Evolutionary conservation across 2,329 filamentous ascomycete species (phyloP).

Genomic region (Albophoma yamanashiensis): DNA sequence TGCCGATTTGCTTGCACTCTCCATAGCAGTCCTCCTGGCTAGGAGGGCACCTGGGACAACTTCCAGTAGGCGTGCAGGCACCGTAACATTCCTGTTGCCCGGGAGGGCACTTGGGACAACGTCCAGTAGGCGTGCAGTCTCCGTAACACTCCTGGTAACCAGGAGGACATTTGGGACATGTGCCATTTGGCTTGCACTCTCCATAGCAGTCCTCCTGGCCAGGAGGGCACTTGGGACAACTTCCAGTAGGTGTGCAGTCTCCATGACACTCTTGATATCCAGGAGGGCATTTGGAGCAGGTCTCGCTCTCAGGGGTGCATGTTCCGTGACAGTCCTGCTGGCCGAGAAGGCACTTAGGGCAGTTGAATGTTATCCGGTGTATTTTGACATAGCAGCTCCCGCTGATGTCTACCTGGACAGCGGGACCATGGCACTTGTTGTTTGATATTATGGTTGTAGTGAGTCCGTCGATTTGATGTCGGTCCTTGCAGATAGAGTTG

Average conservation of each 20-base stretch:
- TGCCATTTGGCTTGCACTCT: not conserved
- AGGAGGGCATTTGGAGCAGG: not conserved
- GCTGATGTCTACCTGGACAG: not conserved
- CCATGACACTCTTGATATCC: not conserved
- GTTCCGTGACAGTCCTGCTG: not conserved
- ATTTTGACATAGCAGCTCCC: not conserved
- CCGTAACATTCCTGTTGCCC: not conserved
- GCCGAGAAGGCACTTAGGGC: not conserved
- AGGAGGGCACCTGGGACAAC: not conserved
- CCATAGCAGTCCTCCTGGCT: not conserved
- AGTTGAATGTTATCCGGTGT: not conserved
- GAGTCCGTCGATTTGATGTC: not conserved
- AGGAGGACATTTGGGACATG: not conserved
- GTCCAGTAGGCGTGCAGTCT: not conserved
- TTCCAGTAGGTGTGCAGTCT: not conserved
- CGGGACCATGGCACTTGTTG: not conserved
- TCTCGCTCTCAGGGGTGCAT: not conserved
- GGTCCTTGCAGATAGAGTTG: not conserved
- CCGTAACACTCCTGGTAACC: not conserved
- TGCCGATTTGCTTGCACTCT: not conserved
- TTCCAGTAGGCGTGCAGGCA: not conserved
- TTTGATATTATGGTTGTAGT: not conserved
- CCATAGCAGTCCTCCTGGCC: not conserved
- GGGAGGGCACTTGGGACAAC: not conserved
- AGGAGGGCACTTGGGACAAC: not conserved